Evolutionary conservation across 495 filamentous ascomycete species (phyloP).

Genomic region (Pseudoneurospora amorphoporcata): DNA sequence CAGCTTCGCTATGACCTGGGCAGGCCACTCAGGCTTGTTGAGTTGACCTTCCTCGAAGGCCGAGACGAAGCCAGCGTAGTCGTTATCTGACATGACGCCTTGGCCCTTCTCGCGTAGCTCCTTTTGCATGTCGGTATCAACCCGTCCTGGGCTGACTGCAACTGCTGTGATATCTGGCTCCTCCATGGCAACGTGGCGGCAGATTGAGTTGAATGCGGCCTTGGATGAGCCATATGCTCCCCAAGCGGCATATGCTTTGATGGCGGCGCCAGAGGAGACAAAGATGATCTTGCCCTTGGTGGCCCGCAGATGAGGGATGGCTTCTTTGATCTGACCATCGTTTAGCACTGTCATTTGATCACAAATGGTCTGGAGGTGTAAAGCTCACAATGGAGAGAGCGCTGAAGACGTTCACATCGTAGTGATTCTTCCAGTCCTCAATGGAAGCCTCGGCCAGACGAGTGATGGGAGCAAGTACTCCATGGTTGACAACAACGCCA

Average conservation of each 20-base stretch:
- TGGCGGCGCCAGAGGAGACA: conserved; percentile 66
- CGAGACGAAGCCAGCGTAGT: conserved; percentile 56
- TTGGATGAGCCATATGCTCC: conserved; percentile 73
- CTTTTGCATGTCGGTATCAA: conserved; percentile 91
- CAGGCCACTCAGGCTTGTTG: conserved; percentile 74
- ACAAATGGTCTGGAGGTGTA: background rate
- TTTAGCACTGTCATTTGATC: conserved; percentile 1
- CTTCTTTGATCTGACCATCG: conserved; percentile 52
- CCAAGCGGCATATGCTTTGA: conserved; percentile 62
- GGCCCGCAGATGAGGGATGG: conserved; percentile 59
- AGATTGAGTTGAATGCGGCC: conserved; percentile 79
- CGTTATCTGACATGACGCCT: conserved; percentile 50
- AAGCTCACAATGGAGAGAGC: conserved; percentile 61
- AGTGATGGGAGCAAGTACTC: conserved; percentile 66
- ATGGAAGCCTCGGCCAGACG: conserved; percentile 52
- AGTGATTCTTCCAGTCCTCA: conserved; percentile 65
- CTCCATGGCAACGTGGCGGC: conserved; percentile 60
- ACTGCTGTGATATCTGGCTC: conserved; percentile 68
- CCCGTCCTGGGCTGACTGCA: conserved; percentile 67
- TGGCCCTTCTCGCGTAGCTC: conserved; percentile 64
- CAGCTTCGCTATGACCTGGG: conserved; percentile 73
- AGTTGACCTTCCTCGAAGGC: conserved; percentile 58
- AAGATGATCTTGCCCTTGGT: conserved; percentile 62
- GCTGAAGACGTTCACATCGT: conserved; percentile 78
- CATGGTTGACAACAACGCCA: conserved; percentile 81